A percentile compares a stretch with the other conserved stretches of the same genome.
These are phyloP conservation scores for Cetradonia linearis DNA, from an alignment of 495 filamentous ascomycete species.

Conservation along the genomic window DNA sequence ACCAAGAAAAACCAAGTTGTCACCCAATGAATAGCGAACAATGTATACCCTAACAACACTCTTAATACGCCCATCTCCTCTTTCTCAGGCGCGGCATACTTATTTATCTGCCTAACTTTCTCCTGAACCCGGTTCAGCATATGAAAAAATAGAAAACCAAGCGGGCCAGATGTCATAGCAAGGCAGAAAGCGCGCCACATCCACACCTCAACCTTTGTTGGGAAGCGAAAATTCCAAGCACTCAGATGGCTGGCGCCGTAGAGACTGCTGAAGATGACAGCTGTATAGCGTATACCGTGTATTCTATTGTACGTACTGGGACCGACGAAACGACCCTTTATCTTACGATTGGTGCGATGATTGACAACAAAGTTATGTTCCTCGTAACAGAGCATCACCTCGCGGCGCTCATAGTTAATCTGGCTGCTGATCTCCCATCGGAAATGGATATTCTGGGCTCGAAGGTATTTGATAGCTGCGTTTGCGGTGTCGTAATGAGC, in stretches of 20 bases:
- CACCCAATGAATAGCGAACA: neutral
- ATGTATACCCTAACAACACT: too few species aligned
- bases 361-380: too few species aligned
- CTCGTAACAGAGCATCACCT: too few species aligned
- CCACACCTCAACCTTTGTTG: slow-evolving; percentile 2
- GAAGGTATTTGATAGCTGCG: neutral
- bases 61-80: neutral
- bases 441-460: neutral
- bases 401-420: too few species aligned
- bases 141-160: neutral
- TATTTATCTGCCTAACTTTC: neutral
- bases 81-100: neutral
- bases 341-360: neutral
- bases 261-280: neutral
- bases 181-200: slow-evolving; percentile 7
- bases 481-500: neutral
- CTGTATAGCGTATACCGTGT: neutral
- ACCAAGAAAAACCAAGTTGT: neutral
- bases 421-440: too few species aligned
- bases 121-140: neutral
- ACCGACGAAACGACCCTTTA: neutral
- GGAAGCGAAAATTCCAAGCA: slow-evolving; percentile 3
- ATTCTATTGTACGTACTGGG: neutral
- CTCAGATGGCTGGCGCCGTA: slow-evolving; percentile 9
- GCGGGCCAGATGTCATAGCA: neutral